Percentiles rank a stretch among this genome's conserved stretches.
These are phyloP conservation scores for Albugo candida DNA, from an alignment of 352 stramenopile genomes.

Conservation along the genomic window DNA sequence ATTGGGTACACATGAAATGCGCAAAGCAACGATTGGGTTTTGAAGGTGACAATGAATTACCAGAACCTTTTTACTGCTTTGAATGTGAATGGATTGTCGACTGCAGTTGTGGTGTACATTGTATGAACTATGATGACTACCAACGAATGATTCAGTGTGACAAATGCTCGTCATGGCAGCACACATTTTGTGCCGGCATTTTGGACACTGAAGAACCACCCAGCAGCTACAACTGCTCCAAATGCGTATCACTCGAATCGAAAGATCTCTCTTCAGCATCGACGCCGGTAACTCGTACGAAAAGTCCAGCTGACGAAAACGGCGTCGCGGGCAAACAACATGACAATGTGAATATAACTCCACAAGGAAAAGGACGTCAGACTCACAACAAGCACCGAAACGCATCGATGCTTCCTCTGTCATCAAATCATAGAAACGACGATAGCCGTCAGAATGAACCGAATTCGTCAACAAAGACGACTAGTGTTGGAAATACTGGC, in stretches of 20 bases:
- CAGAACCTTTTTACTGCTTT: constrained; percentile 39
- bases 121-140: constrained; percentile 44
- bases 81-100: constrained; percentile 53
- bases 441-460: constrained; percentile 3
- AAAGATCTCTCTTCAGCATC: not conserved
- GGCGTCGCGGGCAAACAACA: not conserved
- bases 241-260: constrained; percentile 17
- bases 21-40: constrained; percentile 16
- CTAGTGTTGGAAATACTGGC: constrained; percentile 5
- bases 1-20: constrained; percentile 45
- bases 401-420: no score
- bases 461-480: constrained; percentile 3
- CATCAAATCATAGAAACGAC: not conserved
- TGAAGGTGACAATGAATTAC: constrained; percentile 7
- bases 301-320: no score
- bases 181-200: constrained; percentile 45
- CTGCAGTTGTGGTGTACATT: constrained; percentile 33
- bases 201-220: constrained; percentile 23
- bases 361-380: no score
- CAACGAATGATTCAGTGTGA: constrained; percentile 56
- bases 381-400: no score
- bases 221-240: constrained; percentile 30
- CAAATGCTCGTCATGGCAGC: constrained; percentile 48
- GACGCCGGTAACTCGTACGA: no score
- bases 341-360: no score